Conservation (phyloP, 78 protist species). For the Chrysochromulina parva region DNA sequence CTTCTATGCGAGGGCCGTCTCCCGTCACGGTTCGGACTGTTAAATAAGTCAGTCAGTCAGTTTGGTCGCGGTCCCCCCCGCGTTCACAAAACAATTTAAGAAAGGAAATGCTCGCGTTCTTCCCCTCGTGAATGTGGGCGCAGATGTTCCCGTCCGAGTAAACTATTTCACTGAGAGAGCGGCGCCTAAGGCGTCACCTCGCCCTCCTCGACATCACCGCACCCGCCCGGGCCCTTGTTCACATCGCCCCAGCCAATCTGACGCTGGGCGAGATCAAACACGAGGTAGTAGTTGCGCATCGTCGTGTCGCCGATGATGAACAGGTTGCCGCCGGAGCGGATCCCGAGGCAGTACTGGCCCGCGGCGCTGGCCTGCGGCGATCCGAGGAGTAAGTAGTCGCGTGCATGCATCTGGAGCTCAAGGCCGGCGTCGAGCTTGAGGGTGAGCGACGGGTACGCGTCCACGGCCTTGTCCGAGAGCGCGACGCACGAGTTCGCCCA, state of each 20-base stretch:
- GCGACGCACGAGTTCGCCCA: too few relatives aligned
- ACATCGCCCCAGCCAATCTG: not conserved
- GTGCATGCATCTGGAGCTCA: not conserved
- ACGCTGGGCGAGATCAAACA: not conserved
- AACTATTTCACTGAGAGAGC: too few relatives aligned
- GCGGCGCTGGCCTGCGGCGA: not conserved
- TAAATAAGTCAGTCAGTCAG: too few relatives aligned
- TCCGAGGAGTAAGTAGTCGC: not conserved
- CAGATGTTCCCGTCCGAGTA: conserved; percentile 27
- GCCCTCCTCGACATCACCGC: not conserved
- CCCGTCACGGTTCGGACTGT: too few relatives aligned
- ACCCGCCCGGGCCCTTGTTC: too few relatives aligned
- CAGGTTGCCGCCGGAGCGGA: not conserved
- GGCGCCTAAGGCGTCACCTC: not conserved
- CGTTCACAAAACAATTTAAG: too few relatives aligned
- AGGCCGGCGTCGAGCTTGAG: not conserved
- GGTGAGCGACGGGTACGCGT: not conserved
- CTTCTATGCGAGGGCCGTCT: too few relatives aligned
- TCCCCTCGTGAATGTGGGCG: not conserved
- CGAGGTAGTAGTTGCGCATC: not conserved
- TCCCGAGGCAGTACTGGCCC: not conserved
- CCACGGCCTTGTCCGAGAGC: too few relatives aligned
- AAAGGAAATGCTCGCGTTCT: too few relatives aligned
- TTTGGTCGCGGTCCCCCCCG: too few relatives aligned
- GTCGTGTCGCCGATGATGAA: conserved; percentile 3